Evolutionary conservation across 805 yeast species (phyloP), one percentile per base, ranked within the genome.

Genomic region (Schwanniomyces occidentalis): DNA sequence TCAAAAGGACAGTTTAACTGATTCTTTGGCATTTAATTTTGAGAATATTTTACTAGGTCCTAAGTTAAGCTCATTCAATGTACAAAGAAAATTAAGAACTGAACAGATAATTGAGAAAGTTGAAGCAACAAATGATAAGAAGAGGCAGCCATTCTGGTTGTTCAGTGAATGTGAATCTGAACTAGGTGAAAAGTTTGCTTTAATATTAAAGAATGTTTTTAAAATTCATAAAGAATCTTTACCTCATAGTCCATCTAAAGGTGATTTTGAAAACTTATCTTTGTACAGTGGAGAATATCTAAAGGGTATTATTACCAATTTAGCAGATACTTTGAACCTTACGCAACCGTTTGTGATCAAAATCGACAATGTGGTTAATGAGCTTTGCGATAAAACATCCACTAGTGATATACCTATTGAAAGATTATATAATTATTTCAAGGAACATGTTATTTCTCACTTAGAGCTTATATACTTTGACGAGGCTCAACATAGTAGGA

Each of bases 1-100:
- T 5, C 25, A 17, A 7, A 32, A 31, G 10, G 22, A 33, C n/a
- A 6, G 18, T 6, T 16, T 30, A 8, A 22, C 41, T 2, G 38
- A 38, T 19, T 37, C 48, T 6, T 41, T 43, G 24, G 18, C 42
- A 2, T 35, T 36, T 16, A 36, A 38, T 14, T 43, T 52, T 30
- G 46, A 45, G 16, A 34, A 35, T 6, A 34, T 48, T 14, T 41
- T 58, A 13, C 37, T 56, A 24, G 57, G 56, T 2, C 54, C 61
- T 1, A 32, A 46, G 13, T 27, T 40, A n/a, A 15, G 38, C 10
- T 24, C 32, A 1, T 41, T 34, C 20, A 42, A 37, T 6, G 30
- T 36, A n/a, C 38, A 53, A 4, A 6, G 21, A 14, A 32, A 25
- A n/a, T 22, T 42, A 26, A 36, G 40, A 13, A 54, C 62, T 4